Conservation (phyloP, 345 rosid genomes). For the Sonneratia alba region DNA sequence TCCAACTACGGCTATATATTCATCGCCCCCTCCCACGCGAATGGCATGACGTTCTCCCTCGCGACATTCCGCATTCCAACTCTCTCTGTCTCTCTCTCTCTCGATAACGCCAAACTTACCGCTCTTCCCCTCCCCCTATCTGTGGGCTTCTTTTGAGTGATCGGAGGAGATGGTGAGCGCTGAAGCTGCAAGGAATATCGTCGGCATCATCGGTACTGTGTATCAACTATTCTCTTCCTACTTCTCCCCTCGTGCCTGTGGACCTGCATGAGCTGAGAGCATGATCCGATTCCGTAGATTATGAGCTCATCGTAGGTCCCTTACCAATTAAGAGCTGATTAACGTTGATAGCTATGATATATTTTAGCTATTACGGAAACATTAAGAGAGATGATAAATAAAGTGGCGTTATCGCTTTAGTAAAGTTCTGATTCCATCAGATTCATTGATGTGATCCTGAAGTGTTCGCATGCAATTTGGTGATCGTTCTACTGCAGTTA, state of each 20-base stretch:
- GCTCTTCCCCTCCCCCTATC: too few species aligned
- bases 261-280: neutral
- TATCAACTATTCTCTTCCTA: neutral
- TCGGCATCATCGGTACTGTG: conserved; percentile 15
- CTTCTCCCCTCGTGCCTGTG: neutral
- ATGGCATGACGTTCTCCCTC: too few species aligned
- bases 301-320: neutral
- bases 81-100: too few species aligned
- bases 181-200: conserved; percentile 2
- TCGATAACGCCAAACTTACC: too few species aligned
- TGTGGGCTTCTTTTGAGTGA: too few species aligned
- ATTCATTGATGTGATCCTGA: neutral
- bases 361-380: neutral
- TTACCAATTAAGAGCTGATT: neutral
- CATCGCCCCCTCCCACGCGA: too few species aligned
- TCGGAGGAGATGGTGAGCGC: conserved; percentile 12
- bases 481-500: neutral
- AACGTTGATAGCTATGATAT: neutral
- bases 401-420: neutral
- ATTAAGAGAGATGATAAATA: neutral
- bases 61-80: too few species aligned
- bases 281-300: neutral
- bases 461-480: neutral
- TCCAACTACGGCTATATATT: too few species aligned
- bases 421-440: neutral